These are phyloP conservation scores for Aspergillus uvarum DNA, from an alignment of 2,329 filamentous ascomycete genomes.

Conservation along the genomic window DNA sequence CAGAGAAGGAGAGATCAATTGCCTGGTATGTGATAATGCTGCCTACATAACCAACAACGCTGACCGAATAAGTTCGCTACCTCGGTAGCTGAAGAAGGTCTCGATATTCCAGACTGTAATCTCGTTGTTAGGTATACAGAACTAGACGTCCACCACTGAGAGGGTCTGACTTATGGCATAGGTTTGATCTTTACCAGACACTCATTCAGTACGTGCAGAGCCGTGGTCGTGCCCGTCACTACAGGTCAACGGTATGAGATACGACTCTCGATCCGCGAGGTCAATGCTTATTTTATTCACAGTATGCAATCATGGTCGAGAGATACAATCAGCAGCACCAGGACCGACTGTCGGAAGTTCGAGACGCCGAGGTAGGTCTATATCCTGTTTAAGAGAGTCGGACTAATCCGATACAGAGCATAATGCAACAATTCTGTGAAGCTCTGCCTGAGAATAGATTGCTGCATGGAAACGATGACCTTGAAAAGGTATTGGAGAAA, in stretches of 20 bases:
- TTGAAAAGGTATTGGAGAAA: conserved; percentile 57
- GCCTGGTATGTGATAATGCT: conserved; percentile 41
- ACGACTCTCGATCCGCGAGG: neutral
- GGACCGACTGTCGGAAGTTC: conserved; percentile 55
- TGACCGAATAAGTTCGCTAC: conserved; percentile 54
- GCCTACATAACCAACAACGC: conserved; percentile 3
- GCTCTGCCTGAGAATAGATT: conserved; percentile 72
- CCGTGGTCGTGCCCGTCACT: conserved; percentile 77
- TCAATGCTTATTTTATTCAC: conserved; percentile 7
- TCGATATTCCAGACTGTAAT: conserved; percentile 67
- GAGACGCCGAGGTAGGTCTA: conserved; percentile 45
- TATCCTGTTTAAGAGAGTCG: neutral
- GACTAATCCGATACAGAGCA: conserved; percentile 33
- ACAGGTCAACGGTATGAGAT: conserved; percentile 60
- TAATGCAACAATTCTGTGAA: conserved; percentile 74
- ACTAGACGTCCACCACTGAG: neutral
- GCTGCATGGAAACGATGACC: conserved; percentile 59
- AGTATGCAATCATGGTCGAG: conserved; percentile 83
- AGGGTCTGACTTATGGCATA: conserved; percentile 17
- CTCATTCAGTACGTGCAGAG: conserved; percentile 96
- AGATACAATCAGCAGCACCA: conserved; percentile 64
- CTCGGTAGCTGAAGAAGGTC: conserved; percentile 64
- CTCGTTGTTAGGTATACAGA: conserved; percentile 53
- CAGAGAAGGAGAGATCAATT: conserved; percentile 58
- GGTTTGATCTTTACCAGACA: conserved; percentile 85